Percentiles rank a stretch among this genome's conserved stretches.
Evolutionary conservation across 2,329 filamentous ascomycete genomes (phyloP).

Genomic region (Zasmidium cellare): DNA sequence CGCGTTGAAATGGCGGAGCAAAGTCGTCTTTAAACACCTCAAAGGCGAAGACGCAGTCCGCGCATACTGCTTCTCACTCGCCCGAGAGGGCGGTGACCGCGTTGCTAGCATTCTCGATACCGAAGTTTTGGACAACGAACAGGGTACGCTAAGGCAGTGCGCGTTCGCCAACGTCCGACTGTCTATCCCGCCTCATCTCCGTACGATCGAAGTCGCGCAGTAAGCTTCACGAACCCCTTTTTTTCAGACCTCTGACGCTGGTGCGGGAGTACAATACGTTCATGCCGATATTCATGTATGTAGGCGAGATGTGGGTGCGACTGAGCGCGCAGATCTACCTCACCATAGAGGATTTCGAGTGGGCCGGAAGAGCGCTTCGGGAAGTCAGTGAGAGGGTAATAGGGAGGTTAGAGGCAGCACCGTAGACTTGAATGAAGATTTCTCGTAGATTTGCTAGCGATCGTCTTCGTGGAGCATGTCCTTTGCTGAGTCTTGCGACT

Average conservation of each 20-base stretch:
- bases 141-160: slow-evolving; percentile 64
- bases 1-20: slow-evolving; percentile 66
- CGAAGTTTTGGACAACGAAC: slow-evolving; percentile 66
- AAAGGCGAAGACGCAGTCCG: slow-evolving; percentile 73
- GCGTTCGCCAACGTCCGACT: slow-evolving; percentile 72
- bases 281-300: slow-evolving; percentile 63
- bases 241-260: slow-evolving; percentile 17
- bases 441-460: too few relatives aligned
- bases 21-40: slow-evolving; percentile 12
- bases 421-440: too few relatives aligned
- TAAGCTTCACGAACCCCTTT: slow-evolving; percentile 2
- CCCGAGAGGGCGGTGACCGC: slow-evolving; percentile 60
- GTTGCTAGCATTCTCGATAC: slow-evolving; percentile 68
- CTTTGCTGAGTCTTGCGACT: too few relatives aligned
- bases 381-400: slow-evolving; percentile 57
- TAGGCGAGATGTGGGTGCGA: slow-evolving; percentile 66
- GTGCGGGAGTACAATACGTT: slow-evolving; percentile 70
- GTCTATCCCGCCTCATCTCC: slow-evolving; percentile 55
- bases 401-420: too few relatives aligned
- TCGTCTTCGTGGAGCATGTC: too few relatives aligned
- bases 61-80: slow-evolving; percentile 63
- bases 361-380: slow-evolving; percentile 61
- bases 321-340: slow-evolving; percentile 83
- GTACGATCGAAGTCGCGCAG: slow-evolving; percentile 39
- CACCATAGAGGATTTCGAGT: slow-evolving; percentile 76